Conservation (phyloP, 1,284 basidiomycete species). For the Melampsora medusae region DNA sequence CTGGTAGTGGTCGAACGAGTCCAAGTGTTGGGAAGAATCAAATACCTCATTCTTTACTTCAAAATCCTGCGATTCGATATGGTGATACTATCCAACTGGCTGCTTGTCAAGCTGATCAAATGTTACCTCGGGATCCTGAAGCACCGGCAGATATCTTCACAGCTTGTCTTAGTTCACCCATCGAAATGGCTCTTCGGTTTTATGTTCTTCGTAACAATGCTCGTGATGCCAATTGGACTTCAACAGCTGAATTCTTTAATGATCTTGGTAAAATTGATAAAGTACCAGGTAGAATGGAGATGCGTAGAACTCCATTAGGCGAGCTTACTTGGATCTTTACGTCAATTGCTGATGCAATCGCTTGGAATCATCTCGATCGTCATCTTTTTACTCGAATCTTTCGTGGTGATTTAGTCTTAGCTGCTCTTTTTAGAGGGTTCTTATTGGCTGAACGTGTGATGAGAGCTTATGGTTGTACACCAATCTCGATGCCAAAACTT, state of each 20-base stretch:
- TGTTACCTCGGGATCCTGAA: conserved; percentile 38
- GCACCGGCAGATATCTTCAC: conserved; percentile 43
- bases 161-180: conserved; percentile 40
- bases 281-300: conserved; percentile 40
- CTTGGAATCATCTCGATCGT: conserved; percentile 44
- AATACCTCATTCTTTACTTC: background rate
- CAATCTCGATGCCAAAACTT: conserved; percentile 37
- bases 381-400: conserved; percentile 42
- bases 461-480: conserved; percentile 44
- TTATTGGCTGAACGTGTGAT: conserved; percentile 41
- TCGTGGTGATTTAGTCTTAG: conserved; percentile 38
- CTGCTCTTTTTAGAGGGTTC: conserved; percentile 39
- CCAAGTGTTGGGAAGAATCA: background rate
- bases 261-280: conserved; percentile 34
- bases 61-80: background rate
- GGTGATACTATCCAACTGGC: conserved; percentile 39
- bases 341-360: conserved; percentile 44
- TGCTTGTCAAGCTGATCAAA: conserved; percentile 42
- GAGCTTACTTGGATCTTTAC: conserved; percentile 45
- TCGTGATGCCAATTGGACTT: conserved; percentile 24
- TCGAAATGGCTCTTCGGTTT: conserved; percentile 42
- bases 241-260: conserved; percentile 31
- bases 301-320: conserved; percentile 41
- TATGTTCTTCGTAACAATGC: conserved; percentile 40
- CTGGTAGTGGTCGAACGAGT: background rate